These are phyloP conservation scores for Penicillium occitanis DNA, from an alignment of 2,329 filamentous ascomycete genomes.

Conservation along the genomic window DNA sequence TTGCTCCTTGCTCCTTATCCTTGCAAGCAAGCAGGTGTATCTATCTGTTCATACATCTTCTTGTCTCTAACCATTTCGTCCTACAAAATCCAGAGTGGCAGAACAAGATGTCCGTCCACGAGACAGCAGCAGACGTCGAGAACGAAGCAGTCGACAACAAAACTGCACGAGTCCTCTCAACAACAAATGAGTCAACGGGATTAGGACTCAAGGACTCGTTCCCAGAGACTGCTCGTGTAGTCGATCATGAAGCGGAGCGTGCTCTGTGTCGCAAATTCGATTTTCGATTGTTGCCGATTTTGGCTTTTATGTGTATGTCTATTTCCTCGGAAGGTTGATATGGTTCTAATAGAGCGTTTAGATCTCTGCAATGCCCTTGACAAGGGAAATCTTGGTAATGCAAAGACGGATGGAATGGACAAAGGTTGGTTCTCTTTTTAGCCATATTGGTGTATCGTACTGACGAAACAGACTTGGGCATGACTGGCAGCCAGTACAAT, in stretches of 20 bases:
- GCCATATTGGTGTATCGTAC: not conserved
- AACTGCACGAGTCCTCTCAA: constrained; percentile 5
- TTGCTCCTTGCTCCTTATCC: constrained; percentile 7
- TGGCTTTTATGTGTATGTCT: constrained; percentile 57
- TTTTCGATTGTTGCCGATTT: constrained; percentile 53
- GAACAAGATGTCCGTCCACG: constrained; percentile 13
- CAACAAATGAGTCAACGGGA: constrained; percentile 4
- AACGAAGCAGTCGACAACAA: constrained; percentile 14
- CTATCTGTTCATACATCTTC: not conserved
- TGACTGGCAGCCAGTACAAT: constrained; percentile 66
- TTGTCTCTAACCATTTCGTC: not conserved
- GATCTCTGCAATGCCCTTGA: constrained; percentile 58
- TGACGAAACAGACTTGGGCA: constrained; percentile 49
- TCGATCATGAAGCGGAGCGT: constrained; percentile 50
- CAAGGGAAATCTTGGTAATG: constrained; percentile 56
- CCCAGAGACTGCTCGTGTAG: constrained; percentile 32
- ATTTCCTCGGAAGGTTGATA: not conserved
- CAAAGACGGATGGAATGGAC: constrained; percentile 55
- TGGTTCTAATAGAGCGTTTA: constrained; percentile 20
- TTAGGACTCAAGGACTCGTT: constrained; percentile 23
- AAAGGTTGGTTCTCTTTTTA: constrained; percentile 28
- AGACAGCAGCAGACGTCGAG: constrained; percentile 14
- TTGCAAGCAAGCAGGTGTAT: not conserved
- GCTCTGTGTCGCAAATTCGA: constrained; percentile 56
- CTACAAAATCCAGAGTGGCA: not conserved